Base-by-base conservation (phyloP, 306 rosid genomes). In the Mimosa bimucronata region DNA sequence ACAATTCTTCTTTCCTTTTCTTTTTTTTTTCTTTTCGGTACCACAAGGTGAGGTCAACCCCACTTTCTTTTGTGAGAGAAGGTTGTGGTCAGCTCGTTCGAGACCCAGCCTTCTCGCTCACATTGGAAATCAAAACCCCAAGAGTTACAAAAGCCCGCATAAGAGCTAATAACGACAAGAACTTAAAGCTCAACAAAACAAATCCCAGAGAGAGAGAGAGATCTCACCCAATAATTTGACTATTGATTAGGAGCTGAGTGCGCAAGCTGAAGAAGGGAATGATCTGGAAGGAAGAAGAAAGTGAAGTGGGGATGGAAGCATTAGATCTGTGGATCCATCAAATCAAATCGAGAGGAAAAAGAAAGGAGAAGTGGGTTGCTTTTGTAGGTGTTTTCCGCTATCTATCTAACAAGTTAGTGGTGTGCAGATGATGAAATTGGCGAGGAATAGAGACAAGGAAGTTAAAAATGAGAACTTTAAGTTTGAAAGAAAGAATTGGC, bases 241-340 rank as follows among this genome's bases (percentile, higher is more conserved):
- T 41, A 41, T 23, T 6, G 74, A 42, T 69, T 48, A 81, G 40
- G 69, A 58, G 58, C 52, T 16, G 53, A 13, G 48, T 7, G 80
- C 23, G 25, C 21, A 28, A 40, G 76, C 41, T 67, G 77, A 69
- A 61, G 75, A 73, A 68, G 77, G 73, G 45, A 67, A 82, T 62
- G 90, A 88, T 86, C 89, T 79, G 73, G 78, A 45, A 29, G 45
- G 50, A 66, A 57, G 67, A 71, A 74, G 44, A 67, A 58, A 79
- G 37, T 76, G 73, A 58, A 26, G 80, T 28, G 77, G 75, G 83
- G 68, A 44, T 45, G 73, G 71, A 19, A 42, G 72, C 83, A 78
- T 76, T 82, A 87, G 91, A 90, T 90, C 92, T 84, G 83, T 28
- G 86, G 91, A 88, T 88, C 92, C 84, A 83, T 76, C 34, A 23